phyloP scores from a whole-genome alignment of 2,329 filamentous ascomycete species.

The Talaromyces funiculosus region DNA sequence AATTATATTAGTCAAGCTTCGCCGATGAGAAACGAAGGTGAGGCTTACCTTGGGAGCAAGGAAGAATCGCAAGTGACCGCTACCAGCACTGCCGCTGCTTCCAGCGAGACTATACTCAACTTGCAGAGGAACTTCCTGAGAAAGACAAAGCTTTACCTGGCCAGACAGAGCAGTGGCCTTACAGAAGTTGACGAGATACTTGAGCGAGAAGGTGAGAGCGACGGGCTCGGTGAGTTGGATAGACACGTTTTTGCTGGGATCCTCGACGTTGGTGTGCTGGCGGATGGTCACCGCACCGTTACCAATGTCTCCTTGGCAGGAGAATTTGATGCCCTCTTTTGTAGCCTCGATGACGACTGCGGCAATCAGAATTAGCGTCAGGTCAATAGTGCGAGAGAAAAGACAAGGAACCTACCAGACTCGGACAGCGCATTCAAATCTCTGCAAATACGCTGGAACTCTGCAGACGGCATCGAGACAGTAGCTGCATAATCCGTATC shows the following conservation, averaged over 20 bases:
- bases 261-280: conserved; percentile 81
- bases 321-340: conserved; percentile 97
- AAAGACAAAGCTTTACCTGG: conserved; percentile 86
- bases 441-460: conserved; percentile 92
- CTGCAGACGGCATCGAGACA: conserved; percentile 76
- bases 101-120: conserved; percentile 73
- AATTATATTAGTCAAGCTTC: background rate
- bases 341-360: conserved; percentile 89
- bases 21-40: background rate
- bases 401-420: conserved; percentile 61
- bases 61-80: conserved; percentile 93
- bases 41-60: conserved; percentile 84
- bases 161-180: conserved; percentile 82
- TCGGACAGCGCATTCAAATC: conserved; percentile 90
- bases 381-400: background rate
- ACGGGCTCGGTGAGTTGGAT: conserved; percentile 92
- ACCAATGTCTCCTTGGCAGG: conserved; percentile 88
- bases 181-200: conserved; percentile 99
- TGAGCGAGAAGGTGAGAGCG: conserved; percentile 91
- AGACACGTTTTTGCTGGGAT: conserved; percentile 76
- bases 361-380: background rate
- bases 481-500: conserved; percentile 97
- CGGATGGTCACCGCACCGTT: conserved; percentile 90
- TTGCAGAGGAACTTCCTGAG: conserved; percentile 89
- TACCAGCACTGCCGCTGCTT: conserved; percentile 40